Evolutionary conservation across 345 rosid genomes (phyloP).

Genomic region (Diplotaxis tenuifolia): DNA sequence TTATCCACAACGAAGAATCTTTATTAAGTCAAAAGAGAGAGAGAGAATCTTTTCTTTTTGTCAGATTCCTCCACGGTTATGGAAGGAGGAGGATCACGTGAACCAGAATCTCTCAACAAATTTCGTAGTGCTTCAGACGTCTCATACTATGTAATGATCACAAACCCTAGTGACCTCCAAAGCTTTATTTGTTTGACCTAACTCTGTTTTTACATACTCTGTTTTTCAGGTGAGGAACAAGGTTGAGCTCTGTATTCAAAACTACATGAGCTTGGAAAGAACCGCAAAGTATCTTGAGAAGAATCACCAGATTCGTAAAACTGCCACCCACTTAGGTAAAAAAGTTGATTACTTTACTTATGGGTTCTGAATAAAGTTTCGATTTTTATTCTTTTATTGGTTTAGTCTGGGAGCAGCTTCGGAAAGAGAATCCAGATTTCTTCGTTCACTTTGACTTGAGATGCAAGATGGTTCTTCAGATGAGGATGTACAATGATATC

Average conservation of each 20-base stretch:
- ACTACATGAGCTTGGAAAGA: constrained; percentile 7
- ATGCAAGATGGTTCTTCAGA: not conserved
- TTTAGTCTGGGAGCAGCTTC: constrained; percentile 30
- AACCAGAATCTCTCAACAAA: too few relatives aligned
- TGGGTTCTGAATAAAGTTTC: not conserved
- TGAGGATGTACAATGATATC: not conserved
- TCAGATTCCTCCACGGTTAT: too few relatives aligned
- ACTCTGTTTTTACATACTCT: not conserved
- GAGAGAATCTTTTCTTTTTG: too few relatives aligned
- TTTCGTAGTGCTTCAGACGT: too few relatives aligned
- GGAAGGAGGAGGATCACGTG: too few relatives aligned
- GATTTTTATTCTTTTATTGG: not conserved
- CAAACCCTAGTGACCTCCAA: too few relatives aligned
- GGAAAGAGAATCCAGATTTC: not conserved
- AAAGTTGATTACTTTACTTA: not conserved
- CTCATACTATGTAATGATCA: too few relatives aligned
- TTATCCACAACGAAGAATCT: too few relatives aligned
- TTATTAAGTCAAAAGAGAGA: too few relatives aligned
- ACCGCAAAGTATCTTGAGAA: not conserved
- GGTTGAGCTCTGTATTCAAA: constrained; percentile 1
- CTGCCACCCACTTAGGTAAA: not conserved
- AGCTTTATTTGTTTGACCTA: not conserved
- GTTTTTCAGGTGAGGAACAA: not conserved
- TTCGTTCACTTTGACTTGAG: not conserved
- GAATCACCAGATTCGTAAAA: not conserved